Evolutionary conservation across 345 rosid species (phyloP), one percentile per base, ranked within the genome.

Genomic region (Gossypium bickii): DNA sequence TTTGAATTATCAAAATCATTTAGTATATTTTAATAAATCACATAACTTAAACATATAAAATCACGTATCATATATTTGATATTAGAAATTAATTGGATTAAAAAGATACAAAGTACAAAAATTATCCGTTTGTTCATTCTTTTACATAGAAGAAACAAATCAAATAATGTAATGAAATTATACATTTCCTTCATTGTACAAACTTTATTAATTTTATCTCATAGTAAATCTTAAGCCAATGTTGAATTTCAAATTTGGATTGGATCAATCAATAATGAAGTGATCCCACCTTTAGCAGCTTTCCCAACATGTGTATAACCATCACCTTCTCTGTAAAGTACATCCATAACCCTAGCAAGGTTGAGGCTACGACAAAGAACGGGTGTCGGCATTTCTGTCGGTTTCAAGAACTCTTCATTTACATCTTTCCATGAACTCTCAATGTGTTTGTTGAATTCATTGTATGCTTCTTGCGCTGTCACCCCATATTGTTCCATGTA

Each of bases 391-490:
- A 57, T 16, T 4, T 41, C 55, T 0, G 53, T 72, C 25, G 75
- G 75, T 72, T 44, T 72, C 22, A 72, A 2, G 66, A 57, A 72
- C 18, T 43, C 66, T 44, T 72, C 43, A 10, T 72, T 72, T 8
- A 72, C 18, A 12, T 72, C 66, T 13, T 72, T 72, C 75, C 75
- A 72, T 0, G 74, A 55, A 8, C 59, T 55, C 59, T 55, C 59
- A 1, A 55, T 55, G 9, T 55, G 59, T n/a, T 55, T 55, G 59
- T 55, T 55, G 59, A 55, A 55, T 55, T 55, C 59, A 18, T 55
- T 22, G 59, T 55, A 55, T 55, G 59, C 59, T n/a, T 55, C 59
- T 9, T 55, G 24, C 0, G 59, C 59, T n/a, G 59, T 55, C 59
- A 7, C 62, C 1, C 65, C 65, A 15, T 56, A 71, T 38, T 56